Percentiles rank a stretch among this genome's conserved stretches.
Evolutionary conservation across 441 rosid species (phyloP).

Genomic region (Populus trichocarpa): DNA sequence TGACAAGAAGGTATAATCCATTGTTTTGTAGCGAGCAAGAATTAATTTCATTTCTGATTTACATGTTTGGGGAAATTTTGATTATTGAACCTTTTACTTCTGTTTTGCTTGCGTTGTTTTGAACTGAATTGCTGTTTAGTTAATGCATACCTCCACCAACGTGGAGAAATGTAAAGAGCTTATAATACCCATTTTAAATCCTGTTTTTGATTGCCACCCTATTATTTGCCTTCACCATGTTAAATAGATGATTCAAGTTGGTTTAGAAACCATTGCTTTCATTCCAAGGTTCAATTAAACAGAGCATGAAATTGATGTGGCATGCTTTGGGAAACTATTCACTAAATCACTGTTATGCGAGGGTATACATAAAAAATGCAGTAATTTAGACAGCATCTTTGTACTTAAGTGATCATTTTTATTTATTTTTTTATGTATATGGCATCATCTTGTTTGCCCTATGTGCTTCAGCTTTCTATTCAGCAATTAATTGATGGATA

Average conservation of each 20-base stretch:
- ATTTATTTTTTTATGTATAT: not conserved
- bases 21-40: slow-evolving; percentile 7
- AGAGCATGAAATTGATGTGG: not conserved
- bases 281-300: not conserved
- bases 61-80: not conserved
- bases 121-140: not conserved
- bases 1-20: slow-evolving; percentile 64
- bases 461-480: not conserved
- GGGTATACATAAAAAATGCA: not conserved
- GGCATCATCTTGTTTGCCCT: not conserved
- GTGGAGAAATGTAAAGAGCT: not conserved
- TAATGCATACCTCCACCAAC: not conserved
- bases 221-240: not conserved
- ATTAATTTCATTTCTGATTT: not conserved
- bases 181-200: not conserved
- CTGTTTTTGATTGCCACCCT: not conserved
- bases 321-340: not conserved
- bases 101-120: not conserved
- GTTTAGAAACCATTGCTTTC: not conserved
- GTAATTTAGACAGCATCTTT: not conserved
- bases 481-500: not conserved
- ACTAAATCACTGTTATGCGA: not conserved
- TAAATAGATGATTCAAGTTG: not conserved
- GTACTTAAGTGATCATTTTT: too few species aligned
- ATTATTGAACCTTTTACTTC: not conserved